Conservation (phyloP, 2,329 filamentous ascomycete species). For the Helicocarpus griseus region DNA sequence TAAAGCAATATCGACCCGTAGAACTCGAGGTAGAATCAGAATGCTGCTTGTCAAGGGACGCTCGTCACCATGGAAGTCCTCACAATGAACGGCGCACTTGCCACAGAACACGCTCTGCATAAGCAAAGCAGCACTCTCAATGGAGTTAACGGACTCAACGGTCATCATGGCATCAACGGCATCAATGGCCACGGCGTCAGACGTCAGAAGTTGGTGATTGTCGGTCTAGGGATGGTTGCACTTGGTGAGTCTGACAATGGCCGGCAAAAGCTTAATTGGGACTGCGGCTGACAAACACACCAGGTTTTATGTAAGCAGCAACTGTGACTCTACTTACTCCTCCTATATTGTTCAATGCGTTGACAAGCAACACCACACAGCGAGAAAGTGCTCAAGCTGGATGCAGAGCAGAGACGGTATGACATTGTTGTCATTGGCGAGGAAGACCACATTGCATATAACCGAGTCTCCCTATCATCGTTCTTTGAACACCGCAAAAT, state of each 20-base stretch:
- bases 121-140: constrained; percentile 16
- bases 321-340: not conserved
- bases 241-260: constrained; percentile 58
- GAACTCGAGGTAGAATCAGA: not conserved
- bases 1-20: not conserved
- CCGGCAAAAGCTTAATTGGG: not conserved
- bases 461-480: constrained; percentile 77
- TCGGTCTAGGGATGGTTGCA: constrained; percentile 86
- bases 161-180: constrained; percentile 7
- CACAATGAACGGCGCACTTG: constrained; percentile 16
- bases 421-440: constrained; percentile 79
- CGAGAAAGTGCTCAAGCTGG: constrained; percentile 80
- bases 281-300: not conserved
- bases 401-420: constrained; percentile 64
- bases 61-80: not conserved
- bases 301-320: not conserved
- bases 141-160: constrained; percentile 17
- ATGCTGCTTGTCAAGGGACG: not conserved
- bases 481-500: constrained; percentile 82
- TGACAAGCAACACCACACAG: constrained; percentile 35
- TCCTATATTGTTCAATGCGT: no score
- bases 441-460: constrained; percentile 80
- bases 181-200: not conserved
- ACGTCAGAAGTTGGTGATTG: constrained; percentile 52
- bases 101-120: constrained; percentile 3